Percentiles rank a stretch among this genome's conserved stretches.
These are phyloP conservation scores for Metschnikowia colocasiae DNA, from an alignment of 805 yeast species.

Conservation along the genomic window DNA sequence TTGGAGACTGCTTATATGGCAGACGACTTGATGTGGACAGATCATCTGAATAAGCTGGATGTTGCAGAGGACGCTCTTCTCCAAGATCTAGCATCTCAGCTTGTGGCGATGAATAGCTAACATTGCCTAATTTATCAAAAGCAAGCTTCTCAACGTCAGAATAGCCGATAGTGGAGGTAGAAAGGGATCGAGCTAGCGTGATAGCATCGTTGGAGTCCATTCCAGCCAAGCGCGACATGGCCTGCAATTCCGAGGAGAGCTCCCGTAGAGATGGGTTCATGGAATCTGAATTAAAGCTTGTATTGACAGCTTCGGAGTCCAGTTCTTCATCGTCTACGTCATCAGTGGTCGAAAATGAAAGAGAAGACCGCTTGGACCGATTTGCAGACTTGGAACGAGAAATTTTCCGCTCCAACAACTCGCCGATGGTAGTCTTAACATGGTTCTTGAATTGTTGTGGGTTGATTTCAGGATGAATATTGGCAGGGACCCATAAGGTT, in stretches of 20 bases:
- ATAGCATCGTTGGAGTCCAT: conserved; percentile 77
- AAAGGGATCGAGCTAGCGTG: conserved; percentile 74
- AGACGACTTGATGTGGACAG: neutral
- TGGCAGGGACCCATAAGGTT: conserved; percentile 93
- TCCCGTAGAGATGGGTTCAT: conserved; percentile 63
- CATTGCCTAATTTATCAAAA: conserved; percentile 30
- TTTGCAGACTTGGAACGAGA: conserved; percentile 14
- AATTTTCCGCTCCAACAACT: conserved; percentile 40
- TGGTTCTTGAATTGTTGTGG: conserved; percentile 79
- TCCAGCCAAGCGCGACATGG: conserved; percentile 72
- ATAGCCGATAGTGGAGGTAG: conserved; percentile 63
- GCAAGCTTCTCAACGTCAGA: conserved; percentile 48
- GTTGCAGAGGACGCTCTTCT: conserved; percentile 13
- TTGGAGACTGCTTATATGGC: neutral
- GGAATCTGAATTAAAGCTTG: conserved; percentile 3
- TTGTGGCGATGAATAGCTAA: conserved; percentile 10
- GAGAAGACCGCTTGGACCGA: conserved; percentile 18
- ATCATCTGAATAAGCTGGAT: neutral
- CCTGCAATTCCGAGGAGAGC: conserved; percentile 71
- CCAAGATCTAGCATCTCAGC: conserved; percentile 16
- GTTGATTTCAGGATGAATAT: conserved; percentile 88
- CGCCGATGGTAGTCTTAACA: conserved; percentile 56
- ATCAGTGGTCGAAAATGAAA: conserved; percentile 16
- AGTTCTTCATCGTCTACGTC: conserved; percentile 2
- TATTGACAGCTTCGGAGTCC: neutral